Base-by-base conservation (phyloP, 1,284 basidiomycete genomes). In the Xerocomus amazonicus region DNA sequence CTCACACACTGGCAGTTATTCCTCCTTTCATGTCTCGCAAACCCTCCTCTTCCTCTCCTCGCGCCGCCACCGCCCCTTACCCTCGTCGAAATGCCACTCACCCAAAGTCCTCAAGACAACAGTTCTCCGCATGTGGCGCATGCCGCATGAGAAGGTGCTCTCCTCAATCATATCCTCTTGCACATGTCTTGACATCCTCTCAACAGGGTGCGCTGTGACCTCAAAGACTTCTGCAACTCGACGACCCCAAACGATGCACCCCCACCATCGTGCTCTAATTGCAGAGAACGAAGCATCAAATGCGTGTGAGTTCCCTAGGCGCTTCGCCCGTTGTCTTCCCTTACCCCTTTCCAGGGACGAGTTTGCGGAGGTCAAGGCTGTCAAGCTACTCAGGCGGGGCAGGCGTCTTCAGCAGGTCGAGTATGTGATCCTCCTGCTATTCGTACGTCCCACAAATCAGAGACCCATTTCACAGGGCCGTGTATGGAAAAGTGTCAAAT, bases 101-200 rank as follows among this genome's bases (percentile, higher is more conserved):
- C 51, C 81, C 86, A 48, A 89, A 88, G 65, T 84, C 86, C 10
- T 78, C 81, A 3, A 73, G 89, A 43, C 86, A 88, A 59, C 90
- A 91, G 60, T 91, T 90, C 70, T 84, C 87, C 32, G 92, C 91
- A 3, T 94, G 92, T 64, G 91, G 90, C 45, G 90, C 91, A 33
- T 95, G 92, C 70, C 83, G 91, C 47, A 90, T 90, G 81, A 73
- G 91, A 61, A 80, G 91, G 87, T 84, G 47, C 19, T 23, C 19
- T 23, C 19, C 19, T 23, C 19, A 35, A 68, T 58, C 37, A 45
- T 46, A 45, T 50, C 9, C 31, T 47, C 33, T 26, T 16, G 9
- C 42, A 37, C 42, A 32, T 34, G 8, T 52, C 35, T 19, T 41
- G 32, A 9, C 10, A 6, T 27, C 17, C 37, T 10, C 17, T 43